phyloP scores from a whole-genome alignment of 805 yeast species.

The Ogataea methanolica region DNA sequence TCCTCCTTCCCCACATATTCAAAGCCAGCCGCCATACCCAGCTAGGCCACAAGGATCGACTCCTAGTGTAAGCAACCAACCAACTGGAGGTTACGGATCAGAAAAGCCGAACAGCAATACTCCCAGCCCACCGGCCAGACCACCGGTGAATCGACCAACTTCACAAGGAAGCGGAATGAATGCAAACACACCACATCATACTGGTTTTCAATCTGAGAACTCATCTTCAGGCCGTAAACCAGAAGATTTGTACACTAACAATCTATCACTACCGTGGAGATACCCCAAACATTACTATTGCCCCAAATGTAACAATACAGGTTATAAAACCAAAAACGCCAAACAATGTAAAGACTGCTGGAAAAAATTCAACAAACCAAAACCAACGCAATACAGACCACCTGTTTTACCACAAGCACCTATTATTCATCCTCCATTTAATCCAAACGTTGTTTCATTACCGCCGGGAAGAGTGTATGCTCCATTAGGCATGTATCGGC shows the following conservation, averaged over 20 bases:
- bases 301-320: conserved; percentile 69
- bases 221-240: conserved; percentile 7
- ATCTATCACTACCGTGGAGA: conserved; percentile 52
- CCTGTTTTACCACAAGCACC: conserved; percentile 8
- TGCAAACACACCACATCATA: conserved; percentile 10
- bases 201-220: conserved; percentile 4
- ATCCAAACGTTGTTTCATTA: conserved; percentile 20
- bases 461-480: conserved; percentile 22
- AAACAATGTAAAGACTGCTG: conserved; percentile 67
- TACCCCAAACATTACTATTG: conserved; percentile 65
- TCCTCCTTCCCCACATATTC: conserved; percentile 16
- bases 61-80: too few relatives aligned
- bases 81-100: neutral
- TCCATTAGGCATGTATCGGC: conserved; percentile 4
- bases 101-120: neutral
- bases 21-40: neutral
- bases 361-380: conserved; percentile 44
- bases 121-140: conserved; percentile 8
- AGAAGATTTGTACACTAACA: conserved; percentile 40
- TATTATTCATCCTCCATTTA: conserved; percentile 19
- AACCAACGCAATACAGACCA: conserved; percentile 4
- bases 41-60: too few relatives aligned
- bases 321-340: conserved; percentile 57
- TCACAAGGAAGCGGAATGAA: too few relatives aligned
- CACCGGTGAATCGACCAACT: conserved; percentile 1